Percentiles rank a stretch among this genome's conserved stretches.
Conservation (phyloP, 345 rosid genomes). For the Salix brachista region DNA sequence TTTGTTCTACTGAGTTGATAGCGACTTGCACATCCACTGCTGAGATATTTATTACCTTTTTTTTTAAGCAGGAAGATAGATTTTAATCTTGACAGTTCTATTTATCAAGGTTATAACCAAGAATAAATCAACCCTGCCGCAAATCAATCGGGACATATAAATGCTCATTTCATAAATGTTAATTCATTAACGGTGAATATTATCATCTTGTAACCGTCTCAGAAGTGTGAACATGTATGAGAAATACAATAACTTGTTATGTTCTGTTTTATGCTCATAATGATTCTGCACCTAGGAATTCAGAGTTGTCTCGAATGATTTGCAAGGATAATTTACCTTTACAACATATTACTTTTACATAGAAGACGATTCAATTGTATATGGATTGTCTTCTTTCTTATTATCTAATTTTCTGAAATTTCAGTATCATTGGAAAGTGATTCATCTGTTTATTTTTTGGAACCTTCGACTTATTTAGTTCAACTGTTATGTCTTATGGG, state of each 20-base stretch:
- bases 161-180: background rate
- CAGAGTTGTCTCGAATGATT: background rate
- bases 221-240: background rate
- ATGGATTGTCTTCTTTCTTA: background rate
- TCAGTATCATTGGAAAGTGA: background rate
- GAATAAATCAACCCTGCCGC: background rate
- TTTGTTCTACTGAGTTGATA: background rate
- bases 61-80: background rate
- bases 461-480: background rate
- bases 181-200: background rate
- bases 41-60: background rate
- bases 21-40: background rate
- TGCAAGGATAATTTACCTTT: background rate
- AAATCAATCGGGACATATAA: background rate
- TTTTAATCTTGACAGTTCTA: background rate
- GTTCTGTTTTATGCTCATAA: background rate
- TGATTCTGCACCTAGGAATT: background rate
- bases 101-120: background rate
- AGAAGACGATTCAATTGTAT: background rate
- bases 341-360: background rate
- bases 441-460: background rate
- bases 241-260: background rate
- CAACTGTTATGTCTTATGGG: constrained; percentile 1
- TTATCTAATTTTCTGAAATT: background rate
- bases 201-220: background rate